Evolutionary conservation across 140 eudicot genomes (phyloP).

Genomic region (Anethum foeniculum): DNA sequence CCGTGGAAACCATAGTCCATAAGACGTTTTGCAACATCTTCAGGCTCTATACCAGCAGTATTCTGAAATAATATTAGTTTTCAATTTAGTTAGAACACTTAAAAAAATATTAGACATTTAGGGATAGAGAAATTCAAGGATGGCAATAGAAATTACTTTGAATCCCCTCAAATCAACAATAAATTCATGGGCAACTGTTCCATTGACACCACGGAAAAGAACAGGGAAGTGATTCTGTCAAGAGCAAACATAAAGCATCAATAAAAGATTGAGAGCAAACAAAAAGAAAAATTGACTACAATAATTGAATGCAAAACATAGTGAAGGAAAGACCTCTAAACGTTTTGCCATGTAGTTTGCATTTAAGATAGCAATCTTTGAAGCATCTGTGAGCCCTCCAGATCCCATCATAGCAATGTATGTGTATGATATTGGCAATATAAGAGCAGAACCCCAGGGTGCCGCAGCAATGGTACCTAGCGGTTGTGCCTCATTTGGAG

Average conservation of each 20-base stretch:
- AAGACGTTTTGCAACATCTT: conserved; percentile 92
- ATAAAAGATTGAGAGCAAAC: neutral
- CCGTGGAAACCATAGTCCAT: conserved; percentile 97
- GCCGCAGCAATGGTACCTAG: conserved; percentile 98
- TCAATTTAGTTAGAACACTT: conserved; percentile 1
- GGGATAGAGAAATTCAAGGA: neutral
- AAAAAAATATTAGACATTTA: neutral
- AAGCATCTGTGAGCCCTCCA: conserved; percentile 80
- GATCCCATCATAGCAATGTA: conserved; percentile 99
- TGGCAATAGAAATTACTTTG: conserved; percentile 41
- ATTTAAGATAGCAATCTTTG: conserved; percentile 88
- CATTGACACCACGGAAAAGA: conserved; percentile 97
- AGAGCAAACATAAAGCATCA: conserved; percentile 17
- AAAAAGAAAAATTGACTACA: neutral
- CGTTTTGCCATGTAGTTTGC: conserved; percentile 99
- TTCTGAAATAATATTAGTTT: conserved; percentile 28
- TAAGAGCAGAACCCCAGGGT: conserved; percentile 98
- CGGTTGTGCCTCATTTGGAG: conserved; percentile 64
- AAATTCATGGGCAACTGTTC: conserved; percentile 96
- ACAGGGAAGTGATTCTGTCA: conserved; percentile 81
- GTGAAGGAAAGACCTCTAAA: conserved; percentile 57
- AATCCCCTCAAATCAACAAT: conserved; percentile 88
- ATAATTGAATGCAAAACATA: neutral
- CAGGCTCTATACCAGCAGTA: conserved; percentile 95
- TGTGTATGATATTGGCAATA: conserved; percentile 90